Evolutionary conservation across 192 early-diverging fungal species (phyloP).

Genomic region (Linnemannia hyalina): DNA sequence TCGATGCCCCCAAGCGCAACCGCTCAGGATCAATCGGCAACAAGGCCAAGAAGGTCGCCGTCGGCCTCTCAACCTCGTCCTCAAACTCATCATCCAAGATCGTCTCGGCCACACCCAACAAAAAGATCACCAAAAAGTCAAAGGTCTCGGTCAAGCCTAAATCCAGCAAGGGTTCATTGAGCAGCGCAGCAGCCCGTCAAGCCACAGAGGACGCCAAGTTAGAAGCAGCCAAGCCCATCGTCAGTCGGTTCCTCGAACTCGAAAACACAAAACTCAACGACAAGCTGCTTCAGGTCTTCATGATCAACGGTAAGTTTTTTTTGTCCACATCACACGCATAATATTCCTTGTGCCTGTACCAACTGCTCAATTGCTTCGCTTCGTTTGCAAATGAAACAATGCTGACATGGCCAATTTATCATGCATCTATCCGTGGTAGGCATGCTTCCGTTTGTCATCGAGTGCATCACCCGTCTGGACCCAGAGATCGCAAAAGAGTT

Average conservation of each 20-base stretch:
- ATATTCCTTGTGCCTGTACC: not conserved
- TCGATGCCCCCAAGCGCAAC: conserved; percentile 20
- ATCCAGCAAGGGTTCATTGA: conserved; percentile 39
- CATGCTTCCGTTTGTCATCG: conserved; percentile 39
- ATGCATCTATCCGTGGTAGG: conserved; percentile 12
- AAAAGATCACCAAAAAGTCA: conserved; percentile 54
- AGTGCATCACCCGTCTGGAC: conserved; percentile 46
- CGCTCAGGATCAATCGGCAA: conserved; percentile 11
- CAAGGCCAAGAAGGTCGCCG: conserved; percentile 10
- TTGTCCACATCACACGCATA: not conserved
- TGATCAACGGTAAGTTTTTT: conserved; percentile 36
- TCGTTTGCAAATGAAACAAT: not conserved
- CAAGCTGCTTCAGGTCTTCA: conserved; percentile 47
- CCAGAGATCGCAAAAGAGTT: conserved; percentile 38
- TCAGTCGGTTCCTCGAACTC: conserved; percentile 46
- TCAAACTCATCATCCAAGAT: conserved; percentile 29
- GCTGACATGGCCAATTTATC: not conserved
- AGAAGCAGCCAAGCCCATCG: conserved; percentile 51
- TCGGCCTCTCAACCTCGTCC: conserved; percentile 37
- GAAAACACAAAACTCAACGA: conserved; percentile 55
- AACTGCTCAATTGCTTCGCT: not conserved
- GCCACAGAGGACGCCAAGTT: conserved; percentile 46
- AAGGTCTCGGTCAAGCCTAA: conserved; percentile 46
- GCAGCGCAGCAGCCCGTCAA: conserved; percentile 31
- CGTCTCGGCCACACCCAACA: conserved; percentile 46